Evolutionary conservation across 208 protist species (phyloP), one percentile per base, ranked within the genome.

Genomic region (Leishmania amazonensis): DNA sequence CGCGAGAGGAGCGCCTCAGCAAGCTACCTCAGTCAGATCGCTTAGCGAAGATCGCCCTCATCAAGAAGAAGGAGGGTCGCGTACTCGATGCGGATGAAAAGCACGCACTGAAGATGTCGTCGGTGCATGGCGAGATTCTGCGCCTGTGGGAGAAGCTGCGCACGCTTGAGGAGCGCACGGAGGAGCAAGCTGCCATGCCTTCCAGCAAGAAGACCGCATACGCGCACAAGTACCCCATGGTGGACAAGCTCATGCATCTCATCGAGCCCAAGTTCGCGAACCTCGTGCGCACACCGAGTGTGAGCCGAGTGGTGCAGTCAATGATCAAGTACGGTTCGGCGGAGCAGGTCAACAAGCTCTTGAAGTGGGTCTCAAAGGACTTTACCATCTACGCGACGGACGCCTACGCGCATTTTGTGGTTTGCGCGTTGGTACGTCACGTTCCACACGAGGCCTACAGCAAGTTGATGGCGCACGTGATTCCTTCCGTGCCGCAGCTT

Each of bases 311-410:
- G 28, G 88, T 97, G 71, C 95, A 98, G 87, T 98, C 95, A 15
- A 97, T 96, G 93, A 95, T 97, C 79, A 98, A 98, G 85, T 97
- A 97, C 80, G 92, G 92, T 64, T 96, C 92, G 19, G 45, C 81
- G 13, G 87, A 75, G 24, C 95, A 98, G 57, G 85, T 96, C 28
- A 83, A 89, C 35, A 90, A 84, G 53, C 70, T 98, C 24, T 42
- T 94, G 53, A 89, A 85, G 67, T 88, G 90, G 60, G 45, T 96
- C 24, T 90, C 91, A 38, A 88, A 87, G 54, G 87, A 91, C 60
- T 95, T 96, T 78, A 45, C 78, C n/a, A 64, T 75, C 76, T 89
- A 91, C 78, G 87, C 91, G 21, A 96, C 91, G 5, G 93, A 98
- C 81, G 91, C 93, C 31, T 98, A 95, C 81, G 95, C 88, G 3